Base-by-base conservation (phyloP, 305 asterid genomes). In the Lippia alba region DNA sequence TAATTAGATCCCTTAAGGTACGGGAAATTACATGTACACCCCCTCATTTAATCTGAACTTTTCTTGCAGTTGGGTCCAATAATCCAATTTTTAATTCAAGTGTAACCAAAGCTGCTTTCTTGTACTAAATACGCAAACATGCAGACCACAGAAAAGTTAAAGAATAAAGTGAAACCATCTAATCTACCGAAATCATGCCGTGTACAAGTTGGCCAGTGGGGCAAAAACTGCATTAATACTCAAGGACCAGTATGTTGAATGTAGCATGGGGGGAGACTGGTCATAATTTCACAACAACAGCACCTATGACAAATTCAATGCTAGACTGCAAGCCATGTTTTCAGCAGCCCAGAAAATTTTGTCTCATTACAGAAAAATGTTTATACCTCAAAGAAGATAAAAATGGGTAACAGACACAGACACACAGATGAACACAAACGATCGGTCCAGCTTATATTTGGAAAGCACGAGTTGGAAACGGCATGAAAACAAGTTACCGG, bases 261-360 rank as follows among this genome's bases (percentile, higher is more conserved):
- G 39, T 16, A 50, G 56, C 56, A 50, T 50, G 58, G 41, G 41
- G 41, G 9, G 9, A 36, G 8, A 17, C 39, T 11, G 36, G 15
- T 20, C 39, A 55, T 55, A 55, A 55, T 55, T 55, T 55, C 60
- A 55, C 32, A 53, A 53, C 39, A 55, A 3, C 15, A 19, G 8
- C 65, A 34, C 12, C 65, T 8, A 34, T 24, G 30, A 59, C 48
- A 59, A 34, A 58, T 59, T 36, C 65, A 59, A 59, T 59, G 44
- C 24, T 16, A 36, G 65, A 59, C 49, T 15, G 49, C 65, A 59
- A 20, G 15, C 60, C 60, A 55, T 18, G 39, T 20, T 55, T 55
- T 55, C 60, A 19, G 60, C 60, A 55, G 39, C 56, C 60, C 20
- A 34, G 8, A 36, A 55, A 55, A 55, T 55, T 15, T 55, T 20